Evolutionary conservation across 371 early-diverging fungal species (phyloP), one percentile per base, ranked within the genome.

Genomic region (Spraguea lophii): DNA sequence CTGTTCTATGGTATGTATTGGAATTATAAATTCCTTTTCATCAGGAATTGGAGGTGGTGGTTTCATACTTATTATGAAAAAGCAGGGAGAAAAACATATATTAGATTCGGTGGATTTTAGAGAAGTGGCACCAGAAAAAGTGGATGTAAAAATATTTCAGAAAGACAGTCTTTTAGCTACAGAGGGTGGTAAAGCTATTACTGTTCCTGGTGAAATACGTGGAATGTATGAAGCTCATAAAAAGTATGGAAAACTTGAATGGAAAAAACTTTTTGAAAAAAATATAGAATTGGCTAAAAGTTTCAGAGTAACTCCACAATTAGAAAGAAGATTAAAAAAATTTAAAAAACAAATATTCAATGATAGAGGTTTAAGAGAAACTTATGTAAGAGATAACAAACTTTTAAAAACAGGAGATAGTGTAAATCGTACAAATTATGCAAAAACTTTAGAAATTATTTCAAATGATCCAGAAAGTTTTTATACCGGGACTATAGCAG

Each of bases 21-120:
- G 94, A 22, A 78, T 83, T 6, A 77, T 90, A 43, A 82, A 93
- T 65, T 76, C 75, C 10, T 91, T 87, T 75, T 79, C 86, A 10
- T 78, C 85, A n/a, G 98, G 98, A 43, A 83, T 86, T 35, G 88
- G 90, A 20, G 88, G 86, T 2, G 97, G 97, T 30, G 97, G 97
- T 2, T 91, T 95, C 66, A 80, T 91, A 80, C 66, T 88, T n/a
- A 73, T 91, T 15, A 78, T 86, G 20, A 59, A 73, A 2, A 66
- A 76, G 22, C 69, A 76, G 42, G 2, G 17, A n/a, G 27, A 46
- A 1, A 4, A 46, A 34, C 43, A 53, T 3, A 19, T 15, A 4
- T 34, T 59, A 22, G 48, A 42, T 16, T 47, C 55, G 83, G 45
- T 74, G 79, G 74, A 74, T 78, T 25, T 81, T 78, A 32, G 98